These are phyloP conservation scores for Cryphonectria japonica DNA, from an alignment of 2,329 filamentous ascomycete species.

Conservation along the genomic window DNA sequence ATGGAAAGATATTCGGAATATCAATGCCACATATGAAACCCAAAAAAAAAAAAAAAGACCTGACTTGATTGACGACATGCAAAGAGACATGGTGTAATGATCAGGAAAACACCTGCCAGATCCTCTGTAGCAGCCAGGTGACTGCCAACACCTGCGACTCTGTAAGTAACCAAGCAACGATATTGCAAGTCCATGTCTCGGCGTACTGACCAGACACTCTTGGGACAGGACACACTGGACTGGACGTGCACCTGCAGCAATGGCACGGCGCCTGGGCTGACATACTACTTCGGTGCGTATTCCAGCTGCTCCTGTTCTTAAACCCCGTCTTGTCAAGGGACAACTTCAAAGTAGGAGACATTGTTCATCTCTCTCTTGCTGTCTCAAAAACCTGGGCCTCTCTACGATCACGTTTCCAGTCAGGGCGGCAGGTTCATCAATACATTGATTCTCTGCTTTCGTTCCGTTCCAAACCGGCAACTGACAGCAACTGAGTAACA, in stretches of 20 bases:
- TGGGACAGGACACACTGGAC: not conserved
- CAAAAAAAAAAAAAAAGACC: not conserved
- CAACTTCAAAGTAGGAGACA: not conserved
- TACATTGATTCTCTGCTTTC: too few species aligned
- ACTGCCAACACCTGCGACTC: not conserved
- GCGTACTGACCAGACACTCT: not conserved
- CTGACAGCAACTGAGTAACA: not conserved
- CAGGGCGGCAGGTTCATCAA: too few species aligned
- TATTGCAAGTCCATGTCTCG: not conserved
- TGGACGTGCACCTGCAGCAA: not conserved
- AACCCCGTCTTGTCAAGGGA: not conserved
- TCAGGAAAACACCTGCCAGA: conserved; percentile 1
- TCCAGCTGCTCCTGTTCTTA: not conserved
- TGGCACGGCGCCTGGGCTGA: not conserved
- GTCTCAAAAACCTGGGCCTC: too few species aligned
- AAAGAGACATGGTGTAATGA: not conserved
- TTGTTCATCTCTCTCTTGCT: too few species aligned
- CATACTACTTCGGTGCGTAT: not conserved
- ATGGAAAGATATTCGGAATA: not conserved
- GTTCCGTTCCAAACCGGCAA: not conserved
- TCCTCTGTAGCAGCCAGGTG: not conserved
- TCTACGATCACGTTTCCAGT: too few species aligned
- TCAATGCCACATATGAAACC: not conserved
- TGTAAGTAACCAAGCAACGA: not conserved
- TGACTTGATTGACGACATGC: not conserved